A percentile compares a stretch with the other conserved stretches of the same genome.
phyloP scores from a whole-genome alignment of 305 asterid genomes.

The Caryopteris hybrid region DNA sequence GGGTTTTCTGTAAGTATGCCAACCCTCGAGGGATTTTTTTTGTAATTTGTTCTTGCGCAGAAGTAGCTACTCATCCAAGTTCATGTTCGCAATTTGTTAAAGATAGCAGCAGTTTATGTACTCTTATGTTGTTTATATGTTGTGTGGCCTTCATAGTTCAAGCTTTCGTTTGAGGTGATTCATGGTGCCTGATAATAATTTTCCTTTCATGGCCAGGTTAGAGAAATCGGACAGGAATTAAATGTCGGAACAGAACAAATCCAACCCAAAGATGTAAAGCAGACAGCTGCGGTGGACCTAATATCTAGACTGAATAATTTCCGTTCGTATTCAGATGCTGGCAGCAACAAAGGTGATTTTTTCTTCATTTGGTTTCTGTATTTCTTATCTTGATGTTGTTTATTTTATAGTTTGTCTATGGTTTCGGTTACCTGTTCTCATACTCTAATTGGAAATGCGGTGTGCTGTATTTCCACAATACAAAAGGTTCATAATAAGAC shows the following conservation, averaged over 20 bases:
- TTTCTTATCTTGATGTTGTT: not conserved
- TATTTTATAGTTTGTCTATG: not conserved
- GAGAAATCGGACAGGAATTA: constrained; percentile 57
- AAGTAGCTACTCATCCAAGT: not conserved
- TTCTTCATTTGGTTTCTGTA: not conserved
- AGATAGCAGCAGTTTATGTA: not conserved
- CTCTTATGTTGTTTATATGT: not conserved
- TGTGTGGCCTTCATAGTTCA: not conserved
- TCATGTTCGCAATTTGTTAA: not conserved
- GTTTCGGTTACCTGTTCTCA: not conserved
- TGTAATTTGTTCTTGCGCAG: not conserved
- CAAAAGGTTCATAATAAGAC: not conserved
- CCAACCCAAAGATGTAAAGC: constrained; percentile 67
- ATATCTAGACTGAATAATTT: constrained; percentile 74
- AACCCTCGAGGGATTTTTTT: not conserved
- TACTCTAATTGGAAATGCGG: not conserved
- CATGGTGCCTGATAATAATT: not conserved
- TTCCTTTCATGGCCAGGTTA: constrained; percentile 42
- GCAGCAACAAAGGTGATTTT: constrained; percentile 61
- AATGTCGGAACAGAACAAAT: constrained; percentile 41
- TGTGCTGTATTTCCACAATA: not conserved
- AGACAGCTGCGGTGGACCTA: constrained; percentile 68
- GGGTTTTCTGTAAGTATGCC: not conserved
- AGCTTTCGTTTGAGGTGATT: not conserved
- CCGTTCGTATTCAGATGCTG: constrained; percentile 74